Conservation (phyloP, 1,284 basidiomycete species). For the Cutaneotrichosporon sp. region DNA sequence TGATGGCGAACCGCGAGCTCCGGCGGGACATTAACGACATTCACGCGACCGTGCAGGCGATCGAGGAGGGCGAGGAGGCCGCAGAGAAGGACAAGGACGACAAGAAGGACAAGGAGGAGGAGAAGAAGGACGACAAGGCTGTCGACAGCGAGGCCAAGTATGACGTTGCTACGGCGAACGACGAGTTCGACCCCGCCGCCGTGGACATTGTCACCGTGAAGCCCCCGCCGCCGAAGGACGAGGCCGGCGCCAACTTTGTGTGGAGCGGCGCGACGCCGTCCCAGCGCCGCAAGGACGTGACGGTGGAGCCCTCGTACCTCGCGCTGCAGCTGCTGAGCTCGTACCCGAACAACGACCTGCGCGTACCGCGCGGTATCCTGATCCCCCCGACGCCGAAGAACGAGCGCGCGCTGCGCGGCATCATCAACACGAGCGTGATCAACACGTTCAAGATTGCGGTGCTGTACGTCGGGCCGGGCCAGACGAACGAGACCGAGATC, state of each 20-base stretch:
- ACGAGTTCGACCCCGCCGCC: constrained; percentile 1
- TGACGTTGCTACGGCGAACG: background rate
- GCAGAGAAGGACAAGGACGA: background rate
- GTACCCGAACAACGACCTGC: constrained; percentile 62
- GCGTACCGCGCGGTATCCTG: constrained; percentile 49
- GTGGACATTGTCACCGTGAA: constrained; percentile 18
- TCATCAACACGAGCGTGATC: constrained; percentile 90
- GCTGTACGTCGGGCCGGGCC: constrained; percentile 91
- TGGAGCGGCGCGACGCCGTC: constrained; percentile 83
- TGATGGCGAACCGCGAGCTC: constrained; percentile 69
- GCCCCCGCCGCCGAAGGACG: background rate
- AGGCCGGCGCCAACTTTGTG: constrained; percentile 58
- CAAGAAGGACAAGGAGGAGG: background rate
- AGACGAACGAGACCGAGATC: constrained; percentile 82
- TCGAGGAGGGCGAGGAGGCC: background rate
- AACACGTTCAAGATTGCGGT: constrained; percentile 98
- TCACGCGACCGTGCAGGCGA: background rate
- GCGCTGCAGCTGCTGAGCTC: constrained; percentile 78
- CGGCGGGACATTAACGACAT: constrained; percentile 19
- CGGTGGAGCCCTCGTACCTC: constrained; percentile 83
- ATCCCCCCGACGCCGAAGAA: constrained; percentile 60
- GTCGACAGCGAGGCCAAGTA: background rate
- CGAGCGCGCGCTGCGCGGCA: constrained; percentile 65
- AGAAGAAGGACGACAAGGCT: background rate
- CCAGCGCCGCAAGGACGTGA: constrained; percentile 79